These are phyloP conservation scores for Sporothrix curviconia DNA, from an alignment of 2,329 filamentous ascomycete species.

Conservation along the genomic window DNA sequence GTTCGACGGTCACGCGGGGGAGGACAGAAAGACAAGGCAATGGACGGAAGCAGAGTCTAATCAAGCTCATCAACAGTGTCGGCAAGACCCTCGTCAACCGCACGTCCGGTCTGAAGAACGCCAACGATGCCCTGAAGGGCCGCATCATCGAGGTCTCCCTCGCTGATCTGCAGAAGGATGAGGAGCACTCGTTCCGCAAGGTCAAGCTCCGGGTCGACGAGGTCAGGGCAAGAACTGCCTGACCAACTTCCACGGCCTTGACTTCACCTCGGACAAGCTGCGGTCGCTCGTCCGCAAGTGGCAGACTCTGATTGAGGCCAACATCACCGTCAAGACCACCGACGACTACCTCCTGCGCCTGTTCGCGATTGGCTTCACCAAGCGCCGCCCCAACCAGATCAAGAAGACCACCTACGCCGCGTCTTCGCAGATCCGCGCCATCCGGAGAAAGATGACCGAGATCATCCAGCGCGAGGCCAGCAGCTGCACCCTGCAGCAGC, in stretches of 20 bases:
- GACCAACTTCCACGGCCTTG: conserved; percentile 99
- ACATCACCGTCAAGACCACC: conserved; percentile 99
- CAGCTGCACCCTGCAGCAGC: conserved; percentile 89
- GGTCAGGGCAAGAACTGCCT: conserved; percentile 99
- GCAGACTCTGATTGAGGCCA: conserved; percentile 99
- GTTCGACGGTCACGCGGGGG: not conserved
- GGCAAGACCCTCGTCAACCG: conserved; percentile 99
- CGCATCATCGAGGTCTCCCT: conserved; percentile 98
- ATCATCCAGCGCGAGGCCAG: conserved; percentile 96
- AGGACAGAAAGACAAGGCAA: not conserved
- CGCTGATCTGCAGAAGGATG: conserved; percentile 98
- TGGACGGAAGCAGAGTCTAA: not conserved
- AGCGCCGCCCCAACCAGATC: conserved; percentile 98
- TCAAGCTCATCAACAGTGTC: conserved; percentile 66
- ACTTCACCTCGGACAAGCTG: conserved; percentile 99
- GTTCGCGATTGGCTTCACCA: conserved; percentile 99
- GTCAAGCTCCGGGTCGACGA: conserved; percentile 98
- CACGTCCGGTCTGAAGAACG: conserved; percentile 99
- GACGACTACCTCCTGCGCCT: conserved; percentile 99
- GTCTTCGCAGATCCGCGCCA: conserved; percentile 93
- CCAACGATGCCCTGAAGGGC: conserved; percentile 98
- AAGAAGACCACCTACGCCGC: conserved; percentile 99
- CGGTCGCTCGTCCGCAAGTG: conserved; percentile 99
- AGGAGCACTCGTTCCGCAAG: conserved; percentile 99
- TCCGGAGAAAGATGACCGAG: conserved; percentile 99